Evolutionary conservation across 148 eudicot species (phyloP).

Genomic region (Silene latifolia): DNA sequence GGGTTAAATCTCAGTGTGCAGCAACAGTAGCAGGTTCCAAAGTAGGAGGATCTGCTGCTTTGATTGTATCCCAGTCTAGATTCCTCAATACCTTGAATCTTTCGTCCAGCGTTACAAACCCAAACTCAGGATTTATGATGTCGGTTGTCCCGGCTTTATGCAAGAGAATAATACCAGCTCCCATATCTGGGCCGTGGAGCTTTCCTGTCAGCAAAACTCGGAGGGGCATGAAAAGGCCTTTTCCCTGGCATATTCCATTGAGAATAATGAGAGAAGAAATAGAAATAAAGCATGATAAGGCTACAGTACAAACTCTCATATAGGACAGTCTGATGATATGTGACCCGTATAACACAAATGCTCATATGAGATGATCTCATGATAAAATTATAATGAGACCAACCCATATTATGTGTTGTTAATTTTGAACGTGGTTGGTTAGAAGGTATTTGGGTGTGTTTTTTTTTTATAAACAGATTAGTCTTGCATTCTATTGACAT

Average conservation of each 20-base stretch:
- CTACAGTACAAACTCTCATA: neutral
- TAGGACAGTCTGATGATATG: neutral
- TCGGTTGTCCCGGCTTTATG: slow-evolving; percentile 53
- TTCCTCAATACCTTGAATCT: slow-evolving; percentile 65
- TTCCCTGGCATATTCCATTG: slow-evolving; percentile 54
- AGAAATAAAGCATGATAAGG: neutral
- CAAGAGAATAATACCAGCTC: slow-evolving; percentile 48
- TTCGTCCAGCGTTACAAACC: slow-evolving; percentile 58
- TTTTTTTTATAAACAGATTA: too few relatives aligned
- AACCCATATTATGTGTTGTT: too few relatives aligned
- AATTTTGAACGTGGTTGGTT: too few relatives aligned
- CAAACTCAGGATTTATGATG: slow-evolving; percentile 47
- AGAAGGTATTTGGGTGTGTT: too few relatives aligned
- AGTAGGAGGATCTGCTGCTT: slow-evolving; percentile 26
- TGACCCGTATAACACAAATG: neutral
- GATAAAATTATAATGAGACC: too few relatives aligned
- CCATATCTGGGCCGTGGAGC: slow-evolving; percentile 98
- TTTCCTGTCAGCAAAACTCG: slow-evolving; percentile 88
- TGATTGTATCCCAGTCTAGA: slow-evolving; percentile 62
- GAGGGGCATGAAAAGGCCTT: slow-evolving; percentile 93
- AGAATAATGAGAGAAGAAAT: neutral
- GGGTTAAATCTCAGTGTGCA: slow-evolving; percentile 28
- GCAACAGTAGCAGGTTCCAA: slow-evolving; percentile 37
- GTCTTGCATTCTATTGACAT: too few relatives aligned
- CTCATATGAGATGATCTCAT: neutral